Evolutionary conservation across 2,329 filamentous ascomycete species (phyloP), one percentile per base, ranked within the genome.

Genomic region (Trichophyton benhamiae): DNA sequence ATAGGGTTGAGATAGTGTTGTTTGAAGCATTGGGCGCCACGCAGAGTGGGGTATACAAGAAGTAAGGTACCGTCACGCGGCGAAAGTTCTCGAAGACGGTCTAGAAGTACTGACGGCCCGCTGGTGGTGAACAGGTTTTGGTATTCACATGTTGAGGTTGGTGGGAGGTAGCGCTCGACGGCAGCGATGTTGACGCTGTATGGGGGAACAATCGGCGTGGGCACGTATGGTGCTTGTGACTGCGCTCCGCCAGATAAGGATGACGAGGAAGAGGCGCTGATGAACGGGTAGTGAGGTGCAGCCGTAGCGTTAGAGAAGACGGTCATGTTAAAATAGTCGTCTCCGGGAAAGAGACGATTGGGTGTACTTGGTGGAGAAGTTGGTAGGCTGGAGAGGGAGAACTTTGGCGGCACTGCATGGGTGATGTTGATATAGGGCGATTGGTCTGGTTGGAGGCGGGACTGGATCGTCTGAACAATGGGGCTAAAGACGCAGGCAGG

Each of bases 161-260:
- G 83, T 17, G 84, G 84, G n/a, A 87, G 82, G 69, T 84, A 86
- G 42, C 84, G 80, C 71, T 87, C 84, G 3, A 86, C 77, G 11
- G 86, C 76, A 1, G 83, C 82, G 46, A 86, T 74, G 60, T 85
- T 78, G 63, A 86, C 81, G 58, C 80, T 83, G 17, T 78, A 78
- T 0, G 83, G 83, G 4, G 82, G 80, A 0, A 85, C 83, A 49
- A 85, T 78, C 1, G 82, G 82, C 15, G 49, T 55, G 9, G 82
- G 82, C 11, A 78, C 80, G 49, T 79, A 76, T 65, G 46, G 69
- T 60, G n/a, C 69, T 68, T 13, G 67, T 63, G 59, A 9, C n/a
- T 15, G 22, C 20, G 49, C 15, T n/a, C 11, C 41, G n/a, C 20
- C 5, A 36, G n/a, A 20, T 22, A 38, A 6, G 33, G 33, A 8